A percentile compares a stretch with the other conserved stretches of the same genome.
Conservation (phyloP, 345 rosid genomes). For the Boechera stricta region DNA sequence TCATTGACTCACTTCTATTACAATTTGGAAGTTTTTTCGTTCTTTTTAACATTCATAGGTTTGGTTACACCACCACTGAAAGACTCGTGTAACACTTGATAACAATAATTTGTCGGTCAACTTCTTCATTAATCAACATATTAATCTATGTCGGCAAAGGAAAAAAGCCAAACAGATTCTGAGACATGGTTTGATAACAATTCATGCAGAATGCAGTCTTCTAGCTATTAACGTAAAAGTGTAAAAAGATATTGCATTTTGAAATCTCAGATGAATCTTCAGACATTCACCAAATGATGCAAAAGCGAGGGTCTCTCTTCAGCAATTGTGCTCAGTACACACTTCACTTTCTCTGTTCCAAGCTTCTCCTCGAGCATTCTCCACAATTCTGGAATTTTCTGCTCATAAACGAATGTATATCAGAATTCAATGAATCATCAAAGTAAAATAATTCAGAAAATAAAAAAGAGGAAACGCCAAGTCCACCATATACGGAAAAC, state of each 20-base stretch:
- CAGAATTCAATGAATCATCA: conserved; percentile 9
- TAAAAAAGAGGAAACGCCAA: too few relatives aligned
- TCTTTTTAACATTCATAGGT: not conserved
- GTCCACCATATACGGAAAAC: conserved; percentile 6
- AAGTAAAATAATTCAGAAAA: not conserved
- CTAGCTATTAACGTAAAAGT: not conserved
- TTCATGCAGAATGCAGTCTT: not conserved
- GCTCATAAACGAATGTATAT: conserved; percentile 38
- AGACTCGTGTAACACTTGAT: not conserved
- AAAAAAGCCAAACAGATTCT: too few relatives aligned
- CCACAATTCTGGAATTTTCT: conserved; percentile 58
- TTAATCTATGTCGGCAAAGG: not conserved
- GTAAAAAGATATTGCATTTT: not conserved
- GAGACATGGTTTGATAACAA: too few relatives aligned
- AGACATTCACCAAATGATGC: conserved; percentile 34
- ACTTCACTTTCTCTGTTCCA: conserved; percentile 44
- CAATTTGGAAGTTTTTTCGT: too few relatives aligned
- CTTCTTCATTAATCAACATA: not conserved
- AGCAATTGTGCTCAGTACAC: conserved; percentile 45
- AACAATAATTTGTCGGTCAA: not conserved
- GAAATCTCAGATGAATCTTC: not conserved
- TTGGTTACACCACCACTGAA: not conserved
- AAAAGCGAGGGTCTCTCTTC: conserved; percentile 59
- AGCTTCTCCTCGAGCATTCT: conserved; percentile 54
- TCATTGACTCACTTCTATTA: too few relatives aligned